phyloP scores from a whole-genome alignment of 306 rosid genomes.

The Quercus glauca region DNA sequence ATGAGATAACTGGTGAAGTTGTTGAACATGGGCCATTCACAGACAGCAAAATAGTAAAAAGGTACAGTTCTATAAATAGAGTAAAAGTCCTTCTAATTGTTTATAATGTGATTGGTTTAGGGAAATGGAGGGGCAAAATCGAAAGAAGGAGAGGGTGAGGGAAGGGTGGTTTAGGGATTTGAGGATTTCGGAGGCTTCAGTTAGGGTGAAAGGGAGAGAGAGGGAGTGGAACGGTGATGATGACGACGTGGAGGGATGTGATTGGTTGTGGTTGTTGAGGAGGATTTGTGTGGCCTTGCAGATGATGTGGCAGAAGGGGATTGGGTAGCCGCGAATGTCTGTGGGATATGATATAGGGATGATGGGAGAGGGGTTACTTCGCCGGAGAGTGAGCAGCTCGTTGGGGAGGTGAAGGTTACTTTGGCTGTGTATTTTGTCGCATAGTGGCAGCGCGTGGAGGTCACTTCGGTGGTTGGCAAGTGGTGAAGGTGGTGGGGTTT shows the following conservation, averaged over 20 bases:
- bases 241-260: neutral
- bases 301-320: slow-evolving; percentile 73
- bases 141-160: slow-evolving; percentile 73
- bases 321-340: slow-evolving; percentile 59
- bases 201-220: slow-evolving; percentile 51
- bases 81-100: neutral
- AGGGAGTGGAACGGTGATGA: slow-evolving; percentile 55
- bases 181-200: slow-evolving; percentile 84
- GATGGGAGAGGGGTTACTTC: slow-evolving; percentile 52
- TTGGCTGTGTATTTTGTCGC: slow-evolving; percentile 83
- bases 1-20: too few species aligned
- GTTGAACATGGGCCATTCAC: too few species aligned
- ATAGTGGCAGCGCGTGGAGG: slow-evolving; percentile 34
- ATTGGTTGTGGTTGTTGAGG: slow-evolving; percentile 27
- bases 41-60: too few species aligned
- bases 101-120: slow-evolving; percentile 32
- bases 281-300: slow-evolving; percentile 77
- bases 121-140: slow-evolving; percentile 61
- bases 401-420: slow-evolving; percentile 57
- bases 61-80: neutral
- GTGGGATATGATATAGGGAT: slow-evolving; percentile 46
- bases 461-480: neutral
- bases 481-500: slow-evolving; percentile 45
- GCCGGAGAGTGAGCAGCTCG: slow-evolving; percentile 61
- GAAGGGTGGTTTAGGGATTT: slow-evolving; percentile 61